Percentiles rank a stretch among this genome's conserved stretches.
Evolutionary conservation across 2,329 filamentous ascomycete genomes (phyloP).

Genomic region (Amphichorda felina): DNA sequence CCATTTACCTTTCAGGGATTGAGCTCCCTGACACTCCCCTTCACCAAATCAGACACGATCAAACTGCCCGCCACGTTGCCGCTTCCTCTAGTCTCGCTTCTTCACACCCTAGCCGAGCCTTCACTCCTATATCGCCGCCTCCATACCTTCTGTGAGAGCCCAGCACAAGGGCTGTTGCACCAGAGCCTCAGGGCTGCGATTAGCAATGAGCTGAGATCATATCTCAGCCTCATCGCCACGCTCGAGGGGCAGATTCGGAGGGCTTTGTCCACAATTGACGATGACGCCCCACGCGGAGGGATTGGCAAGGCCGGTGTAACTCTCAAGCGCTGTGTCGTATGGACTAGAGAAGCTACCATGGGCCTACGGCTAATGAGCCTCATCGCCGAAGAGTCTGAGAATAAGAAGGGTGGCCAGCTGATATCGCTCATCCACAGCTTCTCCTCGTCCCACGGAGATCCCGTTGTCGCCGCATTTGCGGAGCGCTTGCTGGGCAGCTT

Average conservation of each 20-base stretch:
- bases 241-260: constrained; percentile 84
- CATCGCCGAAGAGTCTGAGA: constrained; percentile 83
- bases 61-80: constrained; percentile 71
- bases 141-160: constrained; percentile 69
- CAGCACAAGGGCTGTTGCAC: constrained; percentile 62
- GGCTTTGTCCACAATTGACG: constrained; percentile 64
- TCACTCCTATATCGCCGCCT: constrained; percentile 82
- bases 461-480: constrained; percentile 86
- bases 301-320: constrained; percentile 85
- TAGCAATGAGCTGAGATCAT: constrained; percentile 72
- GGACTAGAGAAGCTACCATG: constrained; percentile 96
- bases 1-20: constrained; percentile 90
- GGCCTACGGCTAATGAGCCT: constrained; percentile 85
- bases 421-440: constrained; percentile 91
- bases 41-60: constrained; percentile 55
- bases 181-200: constrained; percentile 89
- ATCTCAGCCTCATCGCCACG: constrained; percentile 81
- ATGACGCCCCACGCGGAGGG: constrained; percentile 52
- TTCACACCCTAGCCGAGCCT: constrained; percentile 85
- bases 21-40: constrained; percentile 74
- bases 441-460: constrained; percentile 87
- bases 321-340: constrained; percentile 87
- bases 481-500: constrained; percentile 79
- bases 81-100: constrained; percentile 70
- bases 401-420: constrained; percentile 74